Evolutionary conservation across 139 green algal species (phyloP), one percentile per base, ranked within the genome.

Genomic region (Yamagishiella unicocca): DNA sequence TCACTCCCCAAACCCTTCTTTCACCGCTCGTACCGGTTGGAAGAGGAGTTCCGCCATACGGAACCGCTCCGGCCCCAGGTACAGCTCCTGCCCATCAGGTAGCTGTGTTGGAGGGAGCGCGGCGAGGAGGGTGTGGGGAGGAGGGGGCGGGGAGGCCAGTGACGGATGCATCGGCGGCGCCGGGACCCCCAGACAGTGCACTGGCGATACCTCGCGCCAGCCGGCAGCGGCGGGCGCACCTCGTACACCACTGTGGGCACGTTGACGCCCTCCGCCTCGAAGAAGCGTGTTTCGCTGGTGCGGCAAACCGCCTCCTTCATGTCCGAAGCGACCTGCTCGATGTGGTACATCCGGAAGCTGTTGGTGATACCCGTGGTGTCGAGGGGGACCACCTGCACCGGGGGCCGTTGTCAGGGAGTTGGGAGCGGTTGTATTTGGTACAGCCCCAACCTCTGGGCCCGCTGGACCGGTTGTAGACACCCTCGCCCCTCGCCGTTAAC

Each of bases 161-260:
- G n/a, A n/a, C n/a, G n/a, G n/a, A n/a, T n/a, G n/a, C n/a, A n/a
- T n/a, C n/a, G n/a, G n/a, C n/a, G n/a, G n/a, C n/a, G n/a, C n/a
- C n/a, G n/a, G n/a, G n/a, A n/a, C n/a, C n/a, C n/a, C n/a, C n/a
- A n/a, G n/a, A n/a, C n/a, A n/a, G n/a, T n/a, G n/a, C n/a, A n/a
- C n/a, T n/a, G n/a, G n/a, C n/a, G n/a, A n/a, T n/a, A n/a, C n/a
- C n/a, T n/a, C n/a, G n/a, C n/a, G n/a, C n/a, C n/a, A n/a, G n/a
- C n/a, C n/a, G n/a, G n/a, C n/a, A n/a, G n/a, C n/a, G n/a, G n/a
- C n/a, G n/a, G n/a, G 19, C 58, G 33, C 67, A 99, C 95, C 92
- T 99, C 97, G 73, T 99, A 99, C 14, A 89, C 84, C 14, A 95
- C 89, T 14, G 94, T 96, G 12, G 95, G 96, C 55, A 99, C 94